Percentiles rank a stretch among this genome's conserved stretches.
Evolutionary conservation across 2,329 filamentous ascomycete species (phyloP).

Genomic region (Cercospora berteroae): DNA sequence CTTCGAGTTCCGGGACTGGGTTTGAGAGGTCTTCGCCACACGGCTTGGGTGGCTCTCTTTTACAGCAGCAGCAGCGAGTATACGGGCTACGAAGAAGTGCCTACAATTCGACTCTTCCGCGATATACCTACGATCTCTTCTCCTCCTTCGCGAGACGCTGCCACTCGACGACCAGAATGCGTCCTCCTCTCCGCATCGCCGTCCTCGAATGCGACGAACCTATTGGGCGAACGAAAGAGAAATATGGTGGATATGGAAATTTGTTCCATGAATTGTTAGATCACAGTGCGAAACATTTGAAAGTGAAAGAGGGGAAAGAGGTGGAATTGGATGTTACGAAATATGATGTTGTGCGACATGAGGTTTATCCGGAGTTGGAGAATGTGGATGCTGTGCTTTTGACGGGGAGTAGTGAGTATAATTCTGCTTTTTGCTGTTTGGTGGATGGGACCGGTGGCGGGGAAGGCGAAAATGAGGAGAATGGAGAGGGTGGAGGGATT

Average conservation of each 20-base stretch:
- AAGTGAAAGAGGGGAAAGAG: conserved; percentile 47
- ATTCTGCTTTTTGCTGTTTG: conserved; percentile 25
- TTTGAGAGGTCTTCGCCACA: not conserved
- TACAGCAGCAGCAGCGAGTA: not conserved
- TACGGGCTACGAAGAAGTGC: not conserved
- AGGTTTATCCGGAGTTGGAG: conserved; percentile 69
- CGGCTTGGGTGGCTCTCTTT: not conserved
- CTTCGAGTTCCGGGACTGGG: not conserved
- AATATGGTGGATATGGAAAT: conserved; percentile 70
- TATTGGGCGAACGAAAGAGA: conserved; percentile 59
- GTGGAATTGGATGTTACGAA: conserved; percentile 57
- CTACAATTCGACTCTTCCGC: not conserved
- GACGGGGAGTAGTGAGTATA: conserved; percentile 56
- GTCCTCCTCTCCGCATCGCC: conserved; percentile 64
- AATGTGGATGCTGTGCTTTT: conserved; percentile 79
- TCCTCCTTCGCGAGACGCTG: not conserved
- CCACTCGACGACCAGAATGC: not conserved
- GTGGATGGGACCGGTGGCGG: no score
- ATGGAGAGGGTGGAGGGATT: not conserved
- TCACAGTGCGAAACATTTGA: conserved; percentile 48
- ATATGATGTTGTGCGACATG: conserved; percentile 68
- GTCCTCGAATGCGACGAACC: conserved; percentile 87
- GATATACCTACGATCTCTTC: no score
- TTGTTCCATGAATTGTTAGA: conserved; percentile 54
- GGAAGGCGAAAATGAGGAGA: no score